Evolutionary conservation across 1,139 yeast genomes (phyloP), one percentile per base, ranked within the genome.

Genomic region (Pneumocystis sp.): DNA sequence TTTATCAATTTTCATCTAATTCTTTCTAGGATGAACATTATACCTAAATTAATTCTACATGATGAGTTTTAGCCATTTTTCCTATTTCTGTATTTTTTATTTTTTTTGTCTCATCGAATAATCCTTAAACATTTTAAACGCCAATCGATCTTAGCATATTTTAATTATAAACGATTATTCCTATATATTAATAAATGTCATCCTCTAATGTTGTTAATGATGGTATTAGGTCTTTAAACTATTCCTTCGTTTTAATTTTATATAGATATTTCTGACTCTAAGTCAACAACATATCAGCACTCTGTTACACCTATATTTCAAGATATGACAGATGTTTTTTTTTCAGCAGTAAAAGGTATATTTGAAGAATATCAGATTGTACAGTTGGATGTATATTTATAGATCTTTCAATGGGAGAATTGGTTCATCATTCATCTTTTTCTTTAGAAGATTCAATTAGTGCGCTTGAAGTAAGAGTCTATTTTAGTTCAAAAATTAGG

Each of bases 41-140:
- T 98, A 1, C 98, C 98, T 68, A 82, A 97, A 73, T 80, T 95
- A 75, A 87, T 86, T 76, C 78, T 93, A 70, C 95, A 91, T 50
- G 96, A 91, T 76, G 95, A 87, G 15, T 50, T 50, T 25, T 50
- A 6, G 25, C 12, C 89, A 89, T 71, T 62, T 39, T 10, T 29
- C 39, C n/a, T n/a, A 7, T n/a, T 50, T 25, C 4, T 50, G 34
- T 50, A 25, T 50, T 3, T 50, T 50, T 50, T 50, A 25, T 21
- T 45, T 21, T 25, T 29, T 25, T 15, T 5, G 25, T 6, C 25
- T 31, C 34, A 31, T 31, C 6, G 15, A 17, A 40, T 40, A 37
- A 31, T 3, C 40, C 15, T 37, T 21, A 8, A 25, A 10, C 25
- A 25, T 45, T 21, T 50, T 25, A 50, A 10, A 3, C 25, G 3